phyloP scores from a whole-genome alignment of 768 basidiomycete species.

The Daedalea quercina region DNA sequence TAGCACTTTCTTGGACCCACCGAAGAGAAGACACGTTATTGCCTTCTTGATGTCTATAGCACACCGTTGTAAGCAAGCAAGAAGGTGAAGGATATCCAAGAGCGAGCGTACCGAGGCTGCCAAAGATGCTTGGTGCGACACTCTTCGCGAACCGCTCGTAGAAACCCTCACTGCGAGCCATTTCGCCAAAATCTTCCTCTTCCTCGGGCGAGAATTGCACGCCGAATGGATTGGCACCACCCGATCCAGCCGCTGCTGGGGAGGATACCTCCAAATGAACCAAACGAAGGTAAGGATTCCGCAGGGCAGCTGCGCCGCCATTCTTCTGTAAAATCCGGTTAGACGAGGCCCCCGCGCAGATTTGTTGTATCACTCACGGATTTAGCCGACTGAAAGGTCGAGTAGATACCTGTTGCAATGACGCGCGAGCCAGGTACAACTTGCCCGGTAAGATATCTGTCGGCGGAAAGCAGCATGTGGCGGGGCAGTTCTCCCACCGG shows the following conservation, averaged over 20 bases:
- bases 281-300: constrained; percentile 91
- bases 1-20: constrained; percentile 93
- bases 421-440: constrained; percentile 96
- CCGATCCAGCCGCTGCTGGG: constrained; percentile 59
- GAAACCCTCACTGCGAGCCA: constrained; percentile 82
- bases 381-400: constrained; percentile 87
- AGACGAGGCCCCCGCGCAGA: background rate
- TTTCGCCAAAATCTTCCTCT: constrained; percentile 92
- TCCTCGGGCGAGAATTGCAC: constrained; percentile 90
- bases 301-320: constrained; percentile 80
- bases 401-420: constrained; percentile 93
- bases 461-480: constrained; percentile 89
- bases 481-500: constrained; percentile 96
- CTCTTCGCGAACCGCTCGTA: constrained; percentile 92
- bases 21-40: constrained; percentile 91
- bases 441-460: constrained; percentile 85
- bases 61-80: background rate
- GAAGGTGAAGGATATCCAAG: background rate
- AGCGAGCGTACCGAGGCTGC: constrained; percentile 67
- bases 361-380: constrained; percentile 43
- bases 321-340: constrained; percentile 45
- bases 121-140: constrained; percentile 96
- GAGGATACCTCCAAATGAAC: constrained; percentile 89
- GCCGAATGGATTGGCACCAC: constrained; percentile 79
- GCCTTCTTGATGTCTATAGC: constrained; percentile 95